These are phyloP conservation scores for Fusarium heterosporum DNA, from an alignment of 2,329 filamentous ascomycete species.

Conservation along the genomic window DNA sequence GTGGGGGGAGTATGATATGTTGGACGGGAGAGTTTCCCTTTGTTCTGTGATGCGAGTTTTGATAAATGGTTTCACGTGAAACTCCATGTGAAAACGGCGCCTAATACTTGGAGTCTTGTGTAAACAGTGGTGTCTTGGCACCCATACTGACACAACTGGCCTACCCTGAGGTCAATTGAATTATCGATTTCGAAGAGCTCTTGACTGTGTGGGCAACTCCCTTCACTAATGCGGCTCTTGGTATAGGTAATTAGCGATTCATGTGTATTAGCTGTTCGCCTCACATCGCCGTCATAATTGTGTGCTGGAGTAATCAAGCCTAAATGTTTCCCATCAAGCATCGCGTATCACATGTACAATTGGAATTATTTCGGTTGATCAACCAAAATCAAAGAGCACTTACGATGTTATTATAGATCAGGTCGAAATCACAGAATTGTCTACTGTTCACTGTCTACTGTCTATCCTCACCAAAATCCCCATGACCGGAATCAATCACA, in stretches of 20 bases:
- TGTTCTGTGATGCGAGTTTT: too few relatives aligned
- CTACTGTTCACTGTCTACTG: background rate
- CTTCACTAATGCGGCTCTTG: too few relatives aligned
- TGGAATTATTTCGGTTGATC: too few relatives aligned
- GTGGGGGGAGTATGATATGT: background rate
- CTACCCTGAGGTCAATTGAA: conserved; percentile 4
- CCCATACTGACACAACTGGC: too few relatives aligned
- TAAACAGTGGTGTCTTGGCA: conserved; percentile 18
- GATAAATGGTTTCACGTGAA: background rate
- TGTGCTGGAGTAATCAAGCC: too few relatives aligned
- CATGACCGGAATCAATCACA: conserved; percentile 10
- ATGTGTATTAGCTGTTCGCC: fast-evolving
- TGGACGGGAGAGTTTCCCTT: background rate
- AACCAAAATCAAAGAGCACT: too few relatives aligned
- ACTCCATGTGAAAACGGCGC: conserved; percentile 6
- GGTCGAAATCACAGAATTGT: too few relatives aligned
- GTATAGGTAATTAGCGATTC: too few relatives aligned
- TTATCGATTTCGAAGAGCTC: background rate
- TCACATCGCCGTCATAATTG: too few relatives aligned
- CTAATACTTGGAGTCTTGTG: conserved; percentile 15
- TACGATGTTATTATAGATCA: too few relatives aligned
- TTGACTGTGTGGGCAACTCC: background rate
- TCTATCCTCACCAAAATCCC: background rate
- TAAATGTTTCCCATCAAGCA: too few relatives aligned
- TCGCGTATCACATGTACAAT: too few relatives aligned